Base-by-base conservation (phyloP, 441 rosid genomes). In the Erysimum cheiri region DNA sequence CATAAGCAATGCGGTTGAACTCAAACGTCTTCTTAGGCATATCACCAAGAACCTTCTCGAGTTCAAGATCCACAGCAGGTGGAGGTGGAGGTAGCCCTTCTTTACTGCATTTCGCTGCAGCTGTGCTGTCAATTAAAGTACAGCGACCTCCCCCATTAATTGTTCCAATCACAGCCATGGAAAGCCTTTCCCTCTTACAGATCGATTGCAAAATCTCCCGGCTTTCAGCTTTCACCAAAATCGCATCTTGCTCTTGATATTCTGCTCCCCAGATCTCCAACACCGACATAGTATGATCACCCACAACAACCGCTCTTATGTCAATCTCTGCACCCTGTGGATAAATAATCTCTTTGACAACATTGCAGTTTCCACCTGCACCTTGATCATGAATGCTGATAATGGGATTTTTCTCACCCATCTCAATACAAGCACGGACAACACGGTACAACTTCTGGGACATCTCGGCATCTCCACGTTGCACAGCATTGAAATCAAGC, bases 251-350 rank as follows among this genome's bases (percentile, higher is more conserved):
- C 84, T 95, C 98, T 74, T 95, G 99, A 78, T 95, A 95, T 70
- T 95, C 99, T 35, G 99, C 99, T 73, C 98, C 98, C 97, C 97
- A 92, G 60, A 95, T 95, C 85, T 95, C 99, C 84, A 95, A 77
- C 36, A 92, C 88, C 29, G 98, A 95, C 99, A 92, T 86, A 2
- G 95, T 95, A 74, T 87, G 95, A 71, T 95, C 99, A 14, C 99
- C 98, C 26, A 95, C 94, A 49, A 90, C 92, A 69, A 95, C 79
- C 11, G 94, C 86, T 31, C 89, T 73, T 48, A 95, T 84, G 69
- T 95, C 98, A 62, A 92, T 95, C 74, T 86, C 88, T 58, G 97
- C 98, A 71, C 98, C 99, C 80, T 85, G 74, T 7, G 99, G 99
- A 76, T 90, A 85, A 56, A 95, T 92, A 47, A 95, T 95, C 72